phyloP scores from a whole-genome alignment of 768 basidiomycete genomes.

The Rhizopogon vulgaris region DNA sequence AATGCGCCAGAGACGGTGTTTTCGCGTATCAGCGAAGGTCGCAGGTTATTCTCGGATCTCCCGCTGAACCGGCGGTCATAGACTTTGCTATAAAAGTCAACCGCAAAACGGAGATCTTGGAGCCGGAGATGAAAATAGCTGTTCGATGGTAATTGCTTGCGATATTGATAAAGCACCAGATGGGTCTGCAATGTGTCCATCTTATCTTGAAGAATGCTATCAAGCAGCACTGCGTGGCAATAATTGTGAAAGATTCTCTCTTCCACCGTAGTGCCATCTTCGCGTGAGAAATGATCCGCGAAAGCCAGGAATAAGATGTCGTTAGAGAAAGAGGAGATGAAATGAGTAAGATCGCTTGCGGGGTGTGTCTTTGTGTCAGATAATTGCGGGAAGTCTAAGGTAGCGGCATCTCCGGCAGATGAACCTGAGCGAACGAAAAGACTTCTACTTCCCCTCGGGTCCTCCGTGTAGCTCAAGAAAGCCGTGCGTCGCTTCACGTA shows the following conservation, averaged over 20 bases:
- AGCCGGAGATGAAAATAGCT: slow-evolving; percentile 61
- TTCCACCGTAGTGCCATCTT: slow-evolving; percentile 47
- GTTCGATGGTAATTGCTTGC: slow-evolving; percentile 50
- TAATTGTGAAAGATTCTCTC: slow-evolving; percentile 65
- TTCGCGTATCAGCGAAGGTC: slow-evolving; percentile 67
- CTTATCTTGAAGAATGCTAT: slow-evolving; percentile 90
- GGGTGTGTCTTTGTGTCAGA: slow-evolving; percentile 62
- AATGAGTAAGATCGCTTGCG: slow-evolving; percentile 71
- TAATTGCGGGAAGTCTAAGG: slow-evolving; percentile 77
- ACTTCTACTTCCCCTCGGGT: slow-evolving; percentile 89
- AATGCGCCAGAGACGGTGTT: slow-evolving; percentile 63
- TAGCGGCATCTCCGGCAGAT: slow-evolving; percentile 77
- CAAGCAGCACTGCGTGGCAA: slow-evolving; percentile 71
- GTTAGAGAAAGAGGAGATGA: slow-evolving; percentile 84
- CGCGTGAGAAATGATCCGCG: slow-evolving; percentile 70
- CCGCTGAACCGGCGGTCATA: slow-evolving; percentile 75
- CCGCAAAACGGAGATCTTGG: slow-evolving; percentile 68
- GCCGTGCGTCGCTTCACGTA: slow-evolving; percentile 91
- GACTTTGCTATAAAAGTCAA: slow-evolving; percentile 71
- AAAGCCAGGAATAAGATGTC: slow-evolving; percentile 75
- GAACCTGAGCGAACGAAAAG: slow-evolving; percentile 85
- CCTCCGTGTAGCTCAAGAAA: slow-evolving; percentile 89
- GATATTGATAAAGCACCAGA: slow-evolving; percentile 63
- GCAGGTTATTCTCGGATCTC: slow-evolving; percentile 53
- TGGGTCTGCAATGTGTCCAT: slow-evolving; percentile 71